Percentiles rank a stretch among this genome's conserved stretches.
These are phyloP conservation scores for Favolaschia claudopus DNA, from an alignment of 768 basidiomycete genomes.

Conservation along the genomic window DNA sequence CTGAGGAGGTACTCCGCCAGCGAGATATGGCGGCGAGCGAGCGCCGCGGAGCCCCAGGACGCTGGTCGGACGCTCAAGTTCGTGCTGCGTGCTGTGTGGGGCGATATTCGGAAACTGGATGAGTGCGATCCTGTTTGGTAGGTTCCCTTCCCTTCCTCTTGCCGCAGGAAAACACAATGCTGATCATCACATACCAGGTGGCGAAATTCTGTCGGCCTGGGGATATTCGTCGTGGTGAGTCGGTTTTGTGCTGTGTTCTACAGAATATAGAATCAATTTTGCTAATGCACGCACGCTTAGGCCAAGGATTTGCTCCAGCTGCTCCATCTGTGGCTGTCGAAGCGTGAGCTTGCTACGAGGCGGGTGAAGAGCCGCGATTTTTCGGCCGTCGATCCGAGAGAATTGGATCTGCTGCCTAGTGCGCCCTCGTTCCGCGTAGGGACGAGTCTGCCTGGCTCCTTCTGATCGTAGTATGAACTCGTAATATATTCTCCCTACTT, in stretches of 20 bases:
- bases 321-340: constrained; percentile 72
- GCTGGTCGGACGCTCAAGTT: constrained; percentile 40
- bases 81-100: constrained; percentile 57
- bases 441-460: background rate
- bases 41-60: constrained; percentile 21
- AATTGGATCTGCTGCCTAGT: constrained; percentile 66
- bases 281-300: constrained; percentile 38
- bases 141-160: constrained; percentile 21
- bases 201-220: constrained; percentile 75
- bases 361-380: constrained; percentile 76
- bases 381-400: constrained; percentile 70
- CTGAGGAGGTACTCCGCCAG: constrained; percentile 23
- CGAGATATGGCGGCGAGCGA: constrained; percentile 25
- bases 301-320: constrained; percentile 74
- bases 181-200: constrained; percentile 45
- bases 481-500: too few species aligned
- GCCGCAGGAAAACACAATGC: background rate
- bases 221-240: constrained; percentile 70
- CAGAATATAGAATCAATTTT: background rate
- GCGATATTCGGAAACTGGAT: constrained; percentile 67
- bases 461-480: background rate
- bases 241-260: background rate
- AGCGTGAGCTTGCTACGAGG: constrained; percentile 75
- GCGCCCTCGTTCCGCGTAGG: too few species aligned
- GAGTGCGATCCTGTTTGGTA: constrained; percentile 80